A percentile compares a stretch with the other conserved stretches of the same genome.
Evolutionary conservation across 768 basidiomycete genomes (phyloP).

Genomic region (Auricularia cornea): DNA sequence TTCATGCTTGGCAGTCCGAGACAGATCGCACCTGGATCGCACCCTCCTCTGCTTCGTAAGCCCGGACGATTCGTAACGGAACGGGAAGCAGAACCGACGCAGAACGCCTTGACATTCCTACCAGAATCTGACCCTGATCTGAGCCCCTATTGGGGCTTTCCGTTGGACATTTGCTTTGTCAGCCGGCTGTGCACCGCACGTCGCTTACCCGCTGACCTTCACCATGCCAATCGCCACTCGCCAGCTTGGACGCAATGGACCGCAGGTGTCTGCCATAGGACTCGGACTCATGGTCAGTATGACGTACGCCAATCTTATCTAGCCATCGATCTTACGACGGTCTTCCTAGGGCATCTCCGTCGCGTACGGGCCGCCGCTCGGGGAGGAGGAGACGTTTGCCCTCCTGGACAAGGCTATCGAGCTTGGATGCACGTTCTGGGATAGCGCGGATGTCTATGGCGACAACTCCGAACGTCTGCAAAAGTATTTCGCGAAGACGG

Average conservation of each 20-base stretch:
- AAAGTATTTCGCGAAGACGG: background rate
- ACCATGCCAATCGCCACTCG: constrained; percentile 5
- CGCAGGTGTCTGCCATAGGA: constrained; percentile 8
- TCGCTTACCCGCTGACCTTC: too few relatives aligned
- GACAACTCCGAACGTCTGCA: constrained; percentile 4
- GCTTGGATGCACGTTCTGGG: constrained; percentile 4
- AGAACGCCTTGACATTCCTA: too few relatives aligned
- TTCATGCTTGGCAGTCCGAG: too few relatives aligned
- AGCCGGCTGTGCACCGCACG: too few relatives aligned
- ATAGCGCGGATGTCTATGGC: constrained; percentile 1
- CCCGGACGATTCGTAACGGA: too few relatives aligned
- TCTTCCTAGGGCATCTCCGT: background rate
- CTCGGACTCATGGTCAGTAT: constrained; percentile 7
- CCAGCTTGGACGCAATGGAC: constrained; percentile 14
- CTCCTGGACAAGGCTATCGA: background rate
- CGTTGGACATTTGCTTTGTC: too few relatives aligned
- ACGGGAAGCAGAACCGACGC: too few relatives aligned
- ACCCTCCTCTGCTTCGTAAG: too few relatives aligned
- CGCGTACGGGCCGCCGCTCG: background rate
- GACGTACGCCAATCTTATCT: too few relatives aligned
- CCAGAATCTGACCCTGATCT: too few relatives aligned
- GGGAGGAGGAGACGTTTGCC: background rate
- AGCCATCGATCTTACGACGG: background rate
- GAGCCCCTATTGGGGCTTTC: too few relatives aligned
- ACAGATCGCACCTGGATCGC: too few relatives aligned